These are phyloP conservation scores for Rosa hybrid DNA, from an alignment of 331 rosid species.

Conservation along the genomic window DNA sequence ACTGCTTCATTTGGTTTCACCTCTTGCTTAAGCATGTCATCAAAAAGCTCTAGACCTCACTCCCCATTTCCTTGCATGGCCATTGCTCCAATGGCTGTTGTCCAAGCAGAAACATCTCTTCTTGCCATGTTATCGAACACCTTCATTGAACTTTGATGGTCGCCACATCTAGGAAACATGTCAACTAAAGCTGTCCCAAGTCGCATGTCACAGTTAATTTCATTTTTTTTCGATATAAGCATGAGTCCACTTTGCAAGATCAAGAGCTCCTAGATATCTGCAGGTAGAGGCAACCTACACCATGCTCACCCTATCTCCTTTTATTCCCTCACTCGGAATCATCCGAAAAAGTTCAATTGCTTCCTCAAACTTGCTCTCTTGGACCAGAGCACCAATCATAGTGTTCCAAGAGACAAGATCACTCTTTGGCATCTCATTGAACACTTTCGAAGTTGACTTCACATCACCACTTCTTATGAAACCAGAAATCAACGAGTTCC, in stretches of 20 bases:
- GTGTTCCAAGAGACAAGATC: constrained; percentile 44
- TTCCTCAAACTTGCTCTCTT: constrained; percentile 60
- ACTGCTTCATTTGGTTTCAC: constrained; percentile 63
- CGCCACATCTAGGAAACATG: constrained; percentile 82
- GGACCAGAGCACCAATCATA: constrained; percentile 33
- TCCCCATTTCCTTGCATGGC: constrained; percentile 70
- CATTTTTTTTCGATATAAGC: constrained; percentile 39
- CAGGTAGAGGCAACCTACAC: constrained; percentile 78
- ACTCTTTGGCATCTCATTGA: constrained; percentile 10
- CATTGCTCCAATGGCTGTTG: constrained; percentile 78
- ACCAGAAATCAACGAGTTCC: too few relatives aligned
- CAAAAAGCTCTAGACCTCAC: constrained; percentile 53
- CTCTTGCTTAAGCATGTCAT: constrained; percentile 59
- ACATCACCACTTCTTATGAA: too few relatives aligned
- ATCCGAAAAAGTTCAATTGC: constrained; percentile 24
- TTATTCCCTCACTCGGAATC: constrained; percentile 60
- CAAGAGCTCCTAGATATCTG: constrained; percentile 70
- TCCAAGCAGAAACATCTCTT: constrained; percentile 73
- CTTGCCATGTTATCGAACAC: constrained; percentile 52
- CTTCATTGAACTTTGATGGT: constrained; percentile 54
- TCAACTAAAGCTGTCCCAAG: constrained; percentile 76
- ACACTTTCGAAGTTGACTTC: too few relatives aligned
- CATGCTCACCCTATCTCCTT: constrained; percentile 71
- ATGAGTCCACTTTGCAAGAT: constrained; percentile 57
- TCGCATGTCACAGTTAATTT: constrained; percentile 57